phyloP scores from a whole-genome alignment of 1,284 basidiomycete species.

The Irpex rosettiformis region DNA sequence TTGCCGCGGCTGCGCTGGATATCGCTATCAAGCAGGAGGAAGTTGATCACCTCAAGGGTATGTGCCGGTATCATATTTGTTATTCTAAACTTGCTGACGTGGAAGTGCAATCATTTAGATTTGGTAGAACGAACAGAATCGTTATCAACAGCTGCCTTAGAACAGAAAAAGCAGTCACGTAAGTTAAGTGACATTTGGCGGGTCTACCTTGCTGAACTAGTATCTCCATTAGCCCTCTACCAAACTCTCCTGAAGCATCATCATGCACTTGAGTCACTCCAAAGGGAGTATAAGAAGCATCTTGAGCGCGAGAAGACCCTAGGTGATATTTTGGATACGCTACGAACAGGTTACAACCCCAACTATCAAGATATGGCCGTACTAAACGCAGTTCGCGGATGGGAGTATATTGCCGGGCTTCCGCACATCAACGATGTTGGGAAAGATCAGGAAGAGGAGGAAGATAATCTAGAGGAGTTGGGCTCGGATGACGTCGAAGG shows the following conservation, averaged over 20 bases:
- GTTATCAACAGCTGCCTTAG: conserved; percentile 69
- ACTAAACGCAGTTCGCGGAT: conserved; percentile 92
- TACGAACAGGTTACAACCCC: conserved; percentile 90
- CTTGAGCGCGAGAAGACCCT: conserved; percentile 75
- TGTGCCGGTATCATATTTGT: conserved; percentile 1
- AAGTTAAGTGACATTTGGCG: conserved; percentile 35
- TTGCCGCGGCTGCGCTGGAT: conserved; percentile 51
- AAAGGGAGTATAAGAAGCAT: conserved; percentile 68
- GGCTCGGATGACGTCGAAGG: conserved; percentile 14
- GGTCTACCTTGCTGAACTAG: not conserved
- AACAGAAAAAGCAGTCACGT: conserved; percentile 86
- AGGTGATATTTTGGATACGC: conserved; percentile 79
- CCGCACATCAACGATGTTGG: conserved; percentile 64
- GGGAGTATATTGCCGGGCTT: conserved; percentile 77
- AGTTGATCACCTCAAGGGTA: conserved; percentile 64
- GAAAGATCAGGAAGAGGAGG: conserved; percentile 36
- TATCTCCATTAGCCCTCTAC: conserved; percentile 64
- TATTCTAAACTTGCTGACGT: not conserved
- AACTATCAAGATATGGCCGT: conserved; percentile 99
- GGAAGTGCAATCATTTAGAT: conserved; percentile 40
- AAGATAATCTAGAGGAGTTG: conserved; percentile 21
- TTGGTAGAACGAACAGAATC: conserved; percentile 69
- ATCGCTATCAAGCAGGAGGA: conserved; percentile 67
- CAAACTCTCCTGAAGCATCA: conserved; percentile 72
- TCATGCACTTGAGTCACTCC: conserved; percentile 73